These are phyloP conservation scores for Trichophaea hybrida DNA, from an alignment of 2,329 filamentous ascomycete genomes.

Conservation along the genomic window DNA sequence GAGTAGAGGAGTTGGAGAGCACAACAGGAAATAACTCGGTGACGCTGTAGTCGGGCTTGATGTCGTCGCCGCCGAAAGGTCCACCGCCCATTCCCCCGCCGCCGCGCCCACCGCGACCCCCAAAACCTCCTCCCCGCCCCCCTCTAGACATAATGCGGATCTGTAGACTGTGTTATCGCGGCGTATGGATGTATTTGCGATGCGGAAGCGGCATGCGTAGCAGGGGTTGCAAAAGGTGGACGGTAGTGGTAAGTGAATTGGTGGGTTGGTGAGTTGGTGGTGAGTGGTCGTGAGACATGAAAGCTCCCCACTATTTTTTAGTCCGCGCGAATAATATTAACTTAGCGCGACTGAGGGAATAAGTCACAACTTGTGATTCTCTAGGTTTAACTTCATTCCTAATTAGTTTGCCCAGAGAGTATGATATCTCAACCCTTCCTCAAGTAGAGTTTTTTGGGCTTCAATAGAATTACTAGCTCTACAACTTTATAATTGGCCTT, in stretches of 20 bases:
- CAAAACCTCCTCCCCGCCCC: slow-evolving; percentile 21
- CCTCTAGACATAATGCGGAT: slow-evolving; percentile 19
- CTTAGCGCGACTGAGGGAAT: no score
- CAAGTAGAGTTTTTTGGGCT: no score
- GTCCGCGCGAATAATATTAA: no score
- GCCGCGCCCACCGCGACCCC: slow-evolving; percentile 21
- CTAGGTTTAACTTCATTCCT: neutral
- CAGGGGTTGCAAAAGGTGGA: neutral
- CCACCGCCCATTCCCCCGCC: slow-evolving; percentile 18
- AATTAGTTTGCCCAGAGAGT: neutral
- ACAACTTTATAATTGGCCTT: neutral
- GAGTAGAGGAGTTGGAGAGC: neutral
- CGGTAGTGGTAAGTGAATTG: neutral
- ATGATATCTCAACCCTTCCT: neutral
- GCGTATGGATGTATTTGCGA: no score
- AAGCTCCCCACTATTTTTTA: neutral
- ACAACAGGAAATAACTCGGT: slow-evolving; percentile 27
- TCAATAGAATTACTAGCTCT: neutral
- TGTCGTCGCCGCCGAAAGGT: slow-evolving; percentile 22
- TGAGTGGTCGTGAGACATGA: neutral
- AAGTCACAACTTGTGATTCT: no score
- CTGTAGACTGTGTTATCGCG: neutral
- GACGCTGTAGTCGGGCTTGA: slow-evolving; percentile 27
- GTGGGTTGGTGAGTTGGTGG: neutral
- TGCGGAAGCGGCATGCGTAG: no score